Evolutionary conservation across 345 rosid species (phyloP), one percentile per base, ranked within the genome.

Genomic region (Erucastrum elatum): DNA sequence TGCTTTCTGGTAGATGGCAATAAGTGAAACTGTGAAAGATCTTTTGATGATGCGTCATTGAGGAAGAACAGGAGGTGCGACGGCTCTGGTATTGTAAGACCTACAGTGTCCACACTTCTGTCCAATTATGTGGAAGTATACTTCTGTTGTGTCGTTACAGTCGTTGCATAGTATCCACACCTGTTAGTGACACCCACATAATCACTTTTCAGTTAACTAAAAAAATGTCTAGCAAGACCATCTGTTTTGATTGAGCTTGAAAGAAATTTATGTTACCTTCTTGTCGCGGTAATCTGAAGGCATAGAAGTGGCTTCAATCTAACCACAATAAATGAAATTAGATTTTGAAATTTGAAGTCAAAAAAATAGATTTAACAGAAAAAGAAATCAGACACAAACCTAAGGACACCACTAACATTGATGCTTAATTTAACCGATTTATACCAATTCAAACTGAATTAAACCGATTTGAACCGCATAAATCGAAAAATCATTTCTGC

Each of bases 111-210:
- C 76, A 80, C 99, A 94, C 85, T 93, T 94, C 84, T 94, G 97
- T 56, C 99, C 96, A 0, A 91, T 85, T 75, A 94, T 86, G 79
- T 94, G 95, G 85, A 91, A 94, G 85, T 88, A 84, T 2, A 90
- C 97, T 83, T 94, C 98, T 0, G 98, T 90, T 1, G 97, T 94
- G 88, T 93, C 97, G 2, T 91, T 94, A 84, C 98, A 94, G 87
- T 94, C 98, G 33, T 94, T 94, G 76, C 99, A 94, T 17, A 94
- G 87, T 75, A 94, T 91, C 99, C 99, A 94, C 34, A 94, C 94
- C 99, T 94, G 89, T 84, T 76, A 70, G 11, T 49, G 26, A 16
- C 26, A 33, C 4, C 1, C 26, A 70, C 5, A 8, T 41, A 12
- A 46, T 12, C 53, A 34, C 3, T 9, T 26, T 46, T 8, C 73